Conservation (phyloP, 768 basidiomycete genomes). For the Leucocoprinus sp. region DNA sequence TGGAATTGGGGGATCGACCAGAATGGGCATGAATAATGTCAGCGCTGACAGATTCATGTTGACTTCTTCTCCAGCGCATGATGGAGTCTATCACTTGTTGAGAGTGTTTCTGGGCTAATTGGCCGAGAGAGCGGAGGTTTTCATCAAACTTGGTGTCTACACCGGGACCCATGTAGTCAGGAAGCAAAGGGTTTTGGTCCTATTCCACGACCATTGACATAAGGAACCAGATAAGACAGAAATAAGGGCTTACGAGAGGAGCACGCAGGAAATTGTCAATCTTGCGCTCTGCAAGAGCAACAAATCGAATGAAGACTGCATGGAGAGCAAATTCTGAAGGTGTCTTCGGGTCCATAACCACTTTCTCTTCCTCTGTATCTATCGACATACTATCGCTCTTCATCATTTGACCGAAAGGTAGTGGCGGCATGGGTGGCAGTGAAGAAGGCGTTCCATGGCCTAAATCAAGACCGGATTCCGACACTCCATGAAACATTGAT, state of each 20-base stretch:
- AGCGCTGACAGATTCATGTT: constrained; percentile 50
- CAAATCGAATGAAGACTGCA: constrained; percentile 83
- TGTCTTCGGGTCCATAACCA: constrained; percentile 65
- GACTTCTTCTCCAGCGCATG: constrained; percentile 78
- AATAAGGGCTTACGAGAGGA: constrained; percentile 44
- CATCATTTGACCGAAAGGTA: constrained; percentile 47
- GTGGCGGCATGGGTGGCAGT: constrained; percentile 73
- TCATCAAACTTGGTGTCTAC: constrained; percentile 78
- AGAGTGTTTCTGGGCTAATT: constrained; percentile 77
- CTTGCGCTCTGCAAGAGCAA: constrained; percentile 68
- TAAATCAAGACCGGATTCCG: constrained; percentile 66
- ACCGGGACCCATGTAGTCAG: constrained; percentile 59
- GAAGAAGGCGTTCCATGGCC: constrained; percentile 48
- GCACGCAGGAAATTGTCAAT: constrained; percentile 69
- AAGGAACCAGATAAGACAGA: not conserved
- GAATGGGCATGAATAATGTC: constrained; percentile 47
- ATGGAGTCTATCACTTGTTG: constrained; percentile 82
- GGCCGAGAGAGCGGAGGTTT: constrained; percentile 75
- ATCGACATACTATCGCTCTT: constrained; percentile 46
- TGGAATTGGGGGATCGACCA: constrained; percentile 26
- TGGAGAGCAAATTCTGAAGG: constrained; percentile 86
- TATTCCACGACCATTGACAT: constrained; percentile 18
- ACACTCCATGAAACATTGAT: constrained; percentile 54
- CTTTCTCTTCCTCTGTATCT: constrained; percentile 61
- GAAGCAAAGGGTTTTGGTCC: constrained; percentile 65